Percentiles rank a stretch among this genome's conserved stretches.
These are phyloP conservation scores for Talaromyces adpressus DNA, from an alignment of 495 filamentous ascomycete genomes.

Conservation along the genomic window DNA sequence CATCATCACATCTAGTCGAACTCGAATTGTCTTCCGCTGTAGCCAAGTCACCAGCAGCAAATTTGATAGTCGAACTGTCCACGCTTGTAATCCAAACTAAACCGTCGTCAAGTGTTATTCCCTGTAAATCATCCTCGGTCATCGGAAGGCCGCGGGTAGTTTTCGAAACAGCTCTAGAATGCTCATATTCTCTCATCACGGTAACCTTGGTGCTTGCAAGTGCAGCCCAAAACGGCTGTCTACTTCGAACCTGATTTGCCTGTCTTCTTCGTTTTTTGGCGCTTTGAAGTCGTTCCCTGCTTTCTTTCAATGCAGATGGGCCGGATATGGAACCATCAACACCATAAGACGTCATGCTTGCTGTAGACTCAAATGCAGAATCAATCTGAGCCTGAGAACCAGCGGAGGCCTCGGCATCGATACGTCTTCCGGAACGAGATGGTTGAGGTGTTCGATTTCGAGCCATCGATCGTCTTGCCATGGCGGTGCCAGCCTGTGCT, in stretches of 20 bases:
- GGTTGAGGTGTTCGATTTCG: slow-evolving; percentile 41
- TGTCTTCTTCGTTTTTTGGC: slow-evolving; percentile 84
- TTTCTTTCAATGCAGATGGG: slow-evolving; percentile 39
- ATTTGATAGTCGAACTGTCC: slow-evolving; percentile 73
- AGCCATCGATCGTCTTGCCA: slow-evolving; percentile 46
- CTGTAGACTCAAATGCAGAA: slow-evolving; percentile 35
- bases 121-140: slow-evolving; percentile 79
- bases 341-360: slow-evolving; percentile 39
- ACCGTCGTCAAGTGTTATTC: slow-evolving; percentile 70
- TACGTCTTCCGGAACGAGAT: slow-evolving; percentile 37
- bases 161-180: slow-evolving; percentile 73
- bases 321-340: slow-evolving; percentile 46
- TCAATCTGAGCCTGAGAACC: slow-evolving; percentile 40
- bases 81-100: slow-evolving; percentile 86
- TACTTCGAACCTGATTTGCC: slow-evolving; percentile 78
- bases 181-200: slow-evolving; percentile 85
- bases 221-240: slow-evolving; percentile 91
- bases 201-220: slow-evolving; percentile 92
- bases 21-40: slow-evolving; percentile 29
- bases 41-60: slow-evolving; percentile 65
- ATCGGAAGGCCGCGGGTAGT: slow-evolving; percentile 54
- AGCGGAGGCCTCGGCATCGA: slow-evolving; percentile 51
- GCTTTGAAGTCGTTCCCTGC: slow-evolving; percentile 47
- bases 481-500: slow-evolving; percentile 61
- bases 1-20: slow-evolving; percentile 26